phyloP scores from a whole-genome alignment of 1,139 yeast species.

The Scheffersomyces stambukii region DNA sequence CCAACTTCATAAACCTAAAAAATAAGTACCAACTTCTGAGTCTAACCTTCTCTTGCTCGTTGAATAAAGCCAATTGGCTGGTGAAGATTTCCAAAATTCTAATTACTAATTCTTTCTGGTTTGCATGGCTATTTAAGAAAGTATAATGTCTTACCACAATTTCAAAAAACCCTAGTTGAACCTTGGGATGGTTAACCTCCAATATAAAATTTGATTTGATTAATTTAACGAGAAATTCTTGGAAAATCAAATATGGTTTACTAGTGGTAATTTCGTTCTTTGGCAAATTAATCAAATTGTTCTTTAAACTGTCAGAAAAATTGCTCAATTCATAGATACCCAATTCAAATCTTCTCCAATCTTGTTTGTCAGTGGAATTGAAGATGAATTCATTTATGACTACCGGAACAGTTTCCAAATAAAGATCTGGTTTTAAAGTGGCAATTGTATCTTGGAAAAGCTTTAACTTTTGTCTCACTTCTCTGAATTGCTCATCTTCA shows the following conservation, averaged over 20 bases:
- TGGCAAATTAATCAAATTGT: conserved; percentile 64
- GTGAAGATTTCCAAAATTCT: conserved; percentile 74
- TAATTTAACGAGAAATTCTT: conserved; percentile 61
- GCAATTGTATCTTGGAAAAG: conserved; percentile 85
- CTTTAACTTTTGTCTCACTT: conserved; percentile 68
- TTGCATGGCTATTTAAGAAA: conserved; percentile 49
- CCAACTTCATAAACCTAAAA: conserved; percentile 73
- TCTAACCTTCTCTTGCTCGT: conserved; percentile 66
- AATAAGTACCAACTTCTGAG: conserved; percentile 88
- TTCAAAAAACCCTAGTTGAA: conserved; percentile 81
- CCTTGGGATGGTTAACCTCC: conserved; percentile 64
- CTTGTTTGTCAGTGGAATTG: conserved; percentile 18
- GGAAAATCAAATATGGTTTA: conserved; percentile 57
- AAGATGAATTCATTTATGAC: conserved; percentile 62
- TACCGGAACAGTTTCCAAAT: conserved; percentile 62
- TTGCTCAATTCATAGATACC: conserved; percentile 79
- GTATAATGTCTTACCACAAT: conserved; percentile 74
- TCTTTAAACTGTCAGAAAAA: conserved; percentile 75
- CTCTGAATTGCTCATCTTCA: conserved; percentile 72
- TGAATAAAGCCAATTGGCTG: conserved; percentile 77
- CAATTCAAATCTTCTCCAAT: conserved; percentile 83
- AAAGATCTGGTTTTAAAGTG: conserved; percentile 66
- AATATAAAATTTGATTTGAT: conserved; percentile 52
- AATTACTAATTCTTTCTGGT: conserved; percentile 46
- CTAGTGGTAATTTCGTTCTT: conserved; percentile 59